Percentiles rank a stretch among this genome's conserved stretches.
These are phyloP conservation scores for Pseudocercospora cruenta DNA, from an alignment of 2,329 filamentous ascomycete genomes.

Conservation along the genomic window DNA sequence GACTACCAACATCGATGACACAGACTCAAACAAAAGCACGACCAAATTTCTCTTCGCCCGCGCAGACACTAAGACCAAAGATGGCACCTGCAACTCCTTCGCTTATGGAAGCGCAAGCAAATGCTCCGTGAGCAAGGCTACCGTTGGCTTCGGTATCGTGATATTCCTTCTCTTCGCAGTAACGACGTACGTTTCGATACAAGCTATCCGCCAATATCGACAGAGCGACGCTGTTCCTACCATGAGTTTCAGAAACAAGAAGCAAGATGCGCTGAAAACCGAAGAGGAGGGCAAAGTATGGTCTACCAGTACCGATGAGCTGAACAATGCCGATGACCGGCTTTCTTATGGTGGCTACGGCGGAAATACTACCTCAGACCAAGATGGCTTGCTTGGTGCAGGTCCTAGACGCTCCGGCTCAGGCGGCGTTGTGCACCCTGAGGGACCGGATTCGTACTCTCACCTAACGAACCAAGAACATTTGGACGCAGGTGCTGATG, in stretches of 20 bases:
- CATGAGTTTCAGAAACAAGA: constrained; percentile 41
- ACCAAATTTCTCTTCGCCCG: constrained; percentile 14
- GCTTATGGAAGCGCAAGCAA: constrained; percentile 58
- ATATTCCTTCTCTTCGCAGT: constrained; percentile 60
- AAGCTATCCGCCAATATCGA: constrained; percentile 60
- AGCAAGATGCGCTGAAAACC: constrained; percentile 38
- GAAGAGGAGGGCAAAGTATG: constrained; percentile 49
- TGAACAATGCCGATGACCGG: constrained; percentile 27
- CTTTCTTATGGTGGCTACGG: constrained; percentile 17
- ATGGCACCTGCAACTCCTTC: constrained; percentile 58
- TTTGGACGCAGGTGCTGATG: constrained; percentile 10
- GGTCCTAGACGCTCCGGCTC: constrained; percentile 18
- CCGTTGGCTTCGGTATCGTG: constrained; percentile 60
- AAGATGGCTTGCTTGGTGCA: constrained; percentile 22
- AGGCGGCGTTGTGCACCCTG: constrained; percentile 4
- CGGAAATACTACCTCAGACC: constrained; percentile 13
- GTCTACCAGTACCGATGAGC: constrained; percentile 47
- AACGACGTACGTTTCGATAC: constrained; percentile 58
- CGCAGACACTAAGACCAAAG: constrained; percentile 27
- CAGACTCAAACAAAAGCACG: neutral
- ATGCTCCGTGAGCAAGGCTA: constrained; percentile 60
- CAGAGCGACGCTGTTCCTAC: constrained; percentile 58
- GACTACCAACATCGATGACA: constrained; percentile 33
- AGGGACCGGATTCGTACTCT: constrained; percentile 6
- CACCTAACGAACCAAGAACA: constrained; percentile 10